phyloP scores from a whole-genome alignment of 148 eudicot genomes.

The Rhododendron molle region DNA sequence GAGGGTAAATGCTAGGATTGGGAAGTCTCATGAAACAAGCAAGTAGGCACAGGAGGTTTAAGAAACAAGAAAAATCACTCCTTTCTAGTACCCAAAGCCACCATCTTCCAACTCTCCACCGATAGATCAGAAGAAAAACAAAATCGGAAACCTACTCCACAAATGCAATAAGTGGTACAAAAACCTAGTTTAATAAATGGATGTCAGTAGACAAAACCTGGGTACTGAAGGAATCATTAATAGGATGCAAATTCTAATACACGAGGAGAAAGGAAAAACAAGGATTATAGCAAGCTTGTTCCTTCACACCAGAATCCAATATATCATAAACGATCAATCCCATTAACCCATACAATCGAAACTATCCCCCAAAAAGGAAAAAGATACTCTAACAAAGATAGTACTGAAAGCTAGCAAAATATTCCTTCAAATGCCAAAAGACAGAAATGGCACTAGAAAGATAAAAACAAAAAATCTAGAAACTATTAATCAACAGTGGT shows the following conservation, averaged over 20 bases:
- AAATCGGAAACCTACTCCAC: neutral
- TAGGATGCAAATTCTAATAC: neutral
- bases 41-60: neutral
- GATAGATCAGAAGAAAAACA: neutral
- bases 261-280: neutral
- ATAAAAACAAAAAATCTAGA: constrained; percentile 17
- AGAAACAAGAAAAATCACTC: neutral
- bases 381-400: neutral
- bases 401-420: neutral
- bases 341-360: neutral
- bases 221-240: neutral
- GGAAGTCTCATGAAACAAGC: neutral
- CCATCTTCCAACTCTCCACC: neutral
- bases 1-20: neutral
- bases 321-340: neutral
- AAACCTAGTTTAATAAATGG: neutral
- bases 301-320: neutral
- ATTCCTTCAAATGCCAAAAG: constrained; percentile 8
- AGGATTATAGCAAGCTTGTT: neutral
- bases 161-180: neutral
- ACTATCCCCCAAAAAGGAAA: neutral
- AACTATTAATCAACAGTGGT: constrained; percentile 62
- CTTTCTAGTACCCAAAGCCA: neutral
- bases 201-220: neutral
- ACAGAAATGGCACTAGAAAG: neutral